Base-by-base conservation (phyloP, 257 asterid genomes). In the Salvia rosmarinus region DNA sequence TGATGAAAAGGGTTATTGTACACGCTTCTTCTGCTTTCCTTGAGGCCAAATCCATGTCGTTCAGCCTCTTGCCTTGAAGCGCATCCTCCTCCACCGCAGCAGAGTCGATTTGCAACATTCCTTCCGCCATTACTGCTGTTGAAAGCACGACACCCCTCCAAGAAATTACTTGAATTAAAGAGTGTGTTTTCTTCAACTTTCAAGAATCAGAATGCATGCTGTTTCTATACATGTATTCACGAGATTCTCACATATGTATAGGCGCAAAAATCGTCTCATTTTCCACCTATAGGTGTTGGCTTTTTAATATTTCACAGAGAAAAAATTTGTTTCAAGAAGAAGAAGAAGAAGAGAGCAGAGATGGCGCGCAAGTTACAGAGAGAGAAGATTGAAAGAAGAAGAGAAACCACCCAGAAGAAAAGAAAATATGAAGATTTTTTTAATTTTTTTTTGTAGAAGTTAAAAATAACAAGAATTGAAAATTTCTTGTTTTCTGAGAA, bases 11-110 rank as follows among this genome's bases (percentile, higher is more conserved):
- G 42, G 63, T 9, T 17, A 74, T 64, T 85, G 49, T 90, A 92
- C 98, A 85, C 74, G 89, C 90, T 85, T 92, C 98, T 71, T 85
- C 88, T 6, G 88, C 88, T 72, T 73, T 90, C 72, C 95, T 85
- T 12, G 95, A 86, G 60, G 96, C 95, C 57, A 88, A 82, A 85
- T 92, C 96, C 75, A 82, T 75, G 68, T 87, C 91, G 73, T 72
- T 62, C 42, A 82, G 77, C 71, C 84, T 71, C 73, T 79, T 86
- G 25, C 86, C 92, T 14, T 86, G 81, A 32, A 32, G 44, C 44
- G 44, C 44, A 9, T 39, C 44, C 82, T 89, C 90, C 68, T 82
- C 86, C 83, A 83, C 77, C 32, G 98, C 75, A 2, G 82, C 84
- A 74, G 81, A 86, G 64, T 89, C 87, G 69, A 77, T 20, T 68